Evolutionary conservation across 768 basidiomycete genomes (phyloP).

Genomic region (Mycena capillaripes): DNA sequence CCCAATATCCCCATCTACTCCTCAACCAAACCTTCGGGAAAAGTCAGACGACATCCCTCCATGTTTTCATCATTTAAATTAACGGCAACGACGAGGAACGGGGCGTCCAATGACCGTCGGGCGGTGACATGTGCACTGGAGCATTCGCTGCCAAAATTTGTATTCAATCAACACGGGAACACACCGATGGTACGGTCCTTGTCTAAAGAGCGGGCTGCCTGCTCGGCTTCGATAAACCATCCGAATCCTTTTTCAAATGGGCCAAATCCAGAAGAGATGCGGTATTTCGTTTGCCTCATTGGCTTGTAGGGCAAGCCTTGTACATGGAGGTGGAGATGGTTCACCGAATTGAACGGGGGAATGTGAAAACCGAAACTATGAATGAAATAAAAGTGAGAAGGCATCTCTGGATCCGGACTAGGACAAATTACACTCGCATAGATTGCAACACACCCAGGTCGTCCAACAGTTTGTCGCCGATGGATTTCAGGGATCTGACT

Average conservation of each 20-base stretch:
- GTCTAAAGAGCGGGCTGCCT: slow-evolving; percentile 73
- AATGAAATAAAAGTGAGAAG: slow-evolving; percentile 23
- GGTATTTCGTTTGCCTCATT: slow-evolving; percentile 61
- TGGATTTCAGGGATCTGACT: slow-evolving; percentile 63
- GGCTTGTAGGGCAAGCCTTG: slow-evolving; percentile 77
- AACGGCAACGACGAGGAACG: slow-evolving; percentile 7
- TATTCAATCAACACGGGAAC: slow-evolving; percentile 57
- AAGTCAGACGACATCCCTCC: slow-evolving; percentile 18
- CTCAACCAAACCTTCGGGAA: background rate
- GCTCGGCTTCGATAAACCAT: slow-evolving; percentile 79
- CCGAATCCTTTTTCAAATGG: slow-evolving; percentile 72
- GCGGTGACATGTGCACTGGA: background rate
- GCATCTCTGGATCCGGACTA: background rate
- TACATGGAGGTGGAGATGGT: slow-evolving; percentile 84
- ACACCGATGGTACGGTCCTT: slow-evolving; percentile 63
- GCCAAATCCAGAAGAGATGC: slow-evolving; percentile 53
- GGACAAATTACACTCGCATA: slow-evolving; percentile 60
- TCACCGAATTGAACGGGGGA: slow-evolving; percentile 80
- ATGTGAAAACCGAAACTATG: slow-evolving; percentile 87
- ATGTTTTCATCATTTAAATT: slow-evolving; percentile 8
- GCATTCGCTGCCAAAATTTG: background rate
- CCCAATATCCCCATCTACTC: slow-evolving; percentile 1
- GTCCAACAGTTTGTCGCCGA: slow-evolving; percentile 70
- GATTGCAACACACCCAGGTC: slow-evolving; percentile 54
- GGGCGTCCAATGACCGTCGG: background rate